Evolutionary conservation across 441 rosid species (phyloP), one percentile per base, ranked within the genome.

Genomic region (California macrophylla): DNA sequence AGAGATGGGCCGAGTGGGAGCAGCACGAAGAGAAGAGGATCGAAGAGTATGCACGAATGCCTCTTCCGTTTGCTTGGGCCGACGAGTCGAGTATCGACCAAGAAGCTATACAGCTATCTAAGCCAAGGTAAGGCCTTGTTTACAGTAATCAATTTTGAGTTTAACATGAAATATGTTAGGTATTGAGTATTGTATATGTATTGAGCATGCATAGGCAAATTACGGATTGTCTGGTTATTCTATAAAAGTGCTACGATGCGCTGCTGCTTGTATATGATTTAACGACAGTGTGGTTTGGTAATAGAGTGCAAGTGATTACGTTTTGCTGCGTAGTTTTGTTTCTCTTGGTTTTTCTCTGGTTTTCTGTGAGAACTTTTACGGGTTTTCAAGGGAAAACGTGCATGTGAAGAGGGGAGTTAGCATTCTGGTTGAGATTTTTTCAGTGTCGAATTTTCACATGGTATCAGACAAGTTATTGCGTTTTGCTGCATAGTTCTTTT

Each of bases 1-100:
- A 84, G 84, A 89, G 88, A 76, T 91, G 96, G 94, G 84, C 80
- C 0, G 83, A 78, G 69, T 85, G 94, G 92, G 96, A 94, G 84
- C 81, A 80, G 67, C 77, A 77, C 30, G 95, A 91, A 77, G 86
- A 87, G 42, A 85, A 74, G 4, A 85, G 87, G 84, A 81, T 79
- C 54, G 80, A 71, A 75, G 89, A 87, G 74, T 75, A 79, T 73
- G 74, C 86, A 38, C 80, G 74, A 66, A 70, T 79, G 38, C 76
- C 91, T 26, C 85, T 75, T 62, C 89, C 79, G 8, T 87, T 82
- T 70, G 74, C 82, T 30, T 91, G 98, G 98, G 80, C 70, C 15
- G 96, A 86, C 50, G 94, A 89, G 45, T 86, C 85, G 12, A 91
- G 80, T 5, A 5, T 82, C 32, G 84, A 88, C 74, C 91, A 87